A percentile compares a stretch with the other conserved stretches of the same genome.
These are phyloP conservation scores for Albophoma yamanashiensis DNA, from an alignment of 2,329 filamentous ascomycete species.

Conservation along the genomic window DNA sequence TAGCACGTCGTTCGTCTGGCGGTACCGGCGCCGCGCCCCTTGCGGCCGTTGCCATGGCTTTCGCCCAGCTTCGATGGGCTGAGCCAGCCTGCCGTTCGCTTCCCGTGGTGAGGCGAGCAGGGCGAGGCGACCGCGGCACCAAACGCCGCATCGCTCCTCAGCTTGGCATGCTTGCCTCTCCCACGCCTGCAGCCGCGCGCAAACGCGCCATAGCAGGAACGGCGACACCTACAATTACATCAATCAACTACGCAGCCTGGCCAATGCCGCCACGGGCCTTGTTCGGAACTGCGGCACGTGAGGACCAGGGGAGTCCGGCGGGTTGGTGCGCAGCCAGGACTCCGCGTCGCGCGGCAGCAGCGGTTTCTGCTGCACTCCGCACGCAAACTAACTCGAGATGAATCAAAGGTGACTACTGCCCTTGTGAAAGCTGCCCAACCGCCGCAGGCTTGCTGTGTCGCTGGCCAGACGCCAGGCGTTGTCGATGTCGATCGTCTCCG, in stretches of 20 bases:
- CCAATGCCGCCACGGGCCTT: background rate
- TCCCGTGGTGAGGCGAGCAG: background rate
- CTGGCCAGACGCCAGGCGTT: background rate
- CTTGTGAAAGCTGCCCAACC: background rate
- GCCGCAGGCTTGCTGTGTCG: background rate
- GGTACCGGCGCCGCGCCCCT: background rate
- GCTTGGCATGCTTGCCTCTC: background rate
- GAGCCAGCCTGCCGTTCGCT: background rate
- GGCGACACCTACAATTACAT: background rate
- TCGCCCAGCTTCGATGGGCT: conserved; percentile 15
- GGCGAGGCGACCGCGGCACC: background rate
- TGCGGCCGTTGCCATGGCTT: conserved; percentile 8
- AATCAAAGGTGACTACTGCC: too few species aligned
- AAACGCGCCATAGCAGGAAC: background rate
- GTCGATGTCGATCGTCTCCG: background rate
- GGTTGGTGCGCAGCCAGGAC: too few species aligned
- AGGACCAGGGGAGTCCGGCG: background rate
- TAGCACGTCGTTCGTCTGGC: background rate
- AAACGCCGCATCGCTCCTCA: background rate
- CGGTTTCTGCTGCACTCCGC: background rate
- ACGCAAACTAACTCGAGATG: too few species aligned
- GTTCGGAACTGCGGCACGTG: background rate
- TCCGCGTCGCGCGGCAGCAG: background rate
- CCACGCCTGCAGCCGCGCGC: background rate
- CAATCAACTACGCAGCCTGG: background rate